These are phyloP conservation scores for Pleurotus cornucopiae DNA, from an alignment of 768 basidiomycete genomes.

Conservation along the genomic window DNA sequence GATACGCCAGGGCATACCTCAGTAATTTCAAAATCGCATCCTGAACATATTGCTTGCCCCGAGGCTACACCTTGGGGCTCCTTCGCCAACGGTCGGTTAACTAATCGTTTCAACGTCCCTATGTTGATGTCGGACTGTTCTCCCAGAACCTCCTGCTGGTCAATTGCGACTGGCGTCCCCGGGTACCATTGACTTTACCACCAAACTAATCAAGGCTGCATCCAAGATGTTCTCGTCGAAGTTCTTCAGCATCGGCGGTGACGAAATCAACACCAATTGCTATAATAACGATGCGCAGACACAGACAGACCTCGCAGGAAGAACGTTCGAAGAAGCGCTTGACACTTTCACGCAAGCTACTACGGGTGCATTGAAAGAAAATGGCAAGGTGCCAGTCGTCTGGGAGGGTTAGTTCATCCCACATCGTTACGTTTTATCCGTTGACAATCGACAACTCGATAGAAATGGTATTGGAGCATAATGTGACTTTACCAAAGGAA, in stretches of 20 bases:
- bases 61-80: constrained; percentile 50
- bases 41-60: constrained; percentile 71
- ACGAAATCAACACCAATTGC: constrained; percentile 70
- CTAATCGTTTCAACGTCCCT: no score
- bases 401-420: constrained; percentile 57
- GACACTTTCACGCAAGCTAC: constrained; percentile 55
- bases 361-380: constrained; percentile 47
- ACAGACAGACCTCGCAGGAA: constrained; percentile 48
- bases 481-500: constrained; percentile 42
- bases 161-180: constrained; percentile 71
- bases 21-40: constrained; percentile 57
- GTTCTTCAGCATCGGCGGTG: constrained; percentile 80
- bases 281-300: constrained; percentile 60
- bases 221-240: constrained; percentile 48
- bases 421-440: neutral
- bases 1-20: constrained; percentile 85
- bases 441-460: constrained; percentile 16
- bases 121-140: no score
- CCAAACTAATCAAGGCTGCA: constrained; percentile 46
- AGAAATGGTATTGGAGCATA: constrained; percentile 64
- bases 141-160: constrained; percentile 71
- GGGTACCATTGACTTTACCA: constrained; percentile 56
- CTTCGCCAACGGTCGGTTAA: constrained; percentile 45
- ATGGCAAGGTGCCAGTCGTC: constrained; percentile 75
- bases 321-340: constrained; percentile 62